Evolutionary conservation across 352 stramenopile genomes (phyloP), one percentile per base, ranked within the genome.

Genomic region (Phytophthora pisi): DNA sequence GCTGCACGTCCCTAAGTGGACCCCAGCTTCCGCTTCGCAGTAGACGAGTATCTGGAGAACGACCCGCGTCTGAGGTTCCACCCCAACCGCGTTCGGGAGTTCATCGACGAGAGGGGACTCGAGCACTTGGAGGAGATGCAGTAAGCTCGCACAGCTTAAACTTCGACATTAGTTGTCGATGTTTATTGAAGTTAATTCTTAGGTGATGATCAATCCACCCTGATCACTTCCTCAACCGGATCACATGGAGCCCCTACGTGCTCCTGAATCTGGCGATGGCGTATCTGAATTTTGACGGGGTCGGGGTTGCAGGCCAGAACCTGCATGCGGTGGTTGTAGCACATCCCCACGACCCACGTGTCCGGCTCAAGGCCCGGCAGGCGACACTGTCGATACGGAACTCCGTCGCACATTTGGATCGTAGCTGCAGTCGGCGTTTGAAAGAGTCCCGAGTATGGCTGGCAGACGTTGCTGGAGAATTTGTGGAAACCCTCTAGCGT

Each of bases 311-410:
- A 84, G 11, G 62, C 57, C 2, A 82, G 40, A 18, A 75, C 65
- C 34, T 84, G 74, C 59, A 84, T 71, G 0, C 65, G 66, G 20
- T 66, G 74, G 49, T 73, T 77, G 50, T 70, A 80, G 16, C 74
- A 84, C 7, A 84, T 82, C 0, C 76, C 74, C 7, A 64, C 38
- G 3, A 64, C 57, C 40, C 34, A 68, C 5, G 61, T 57, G 18
- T 38, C 31, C 5, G 55, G 13, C 20, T 70, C 43, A 2, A 42
- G 50, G 16, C 53, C 40, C 31, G 61, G 57, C 11, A 75, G 20
- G n/a, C 47, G 40, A 11, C 73, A 84, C 42, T 81, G 50, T 28
- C 73, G 73, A 28, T 65, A 81, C 20, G 52, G 51, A 11, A 79
- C 52, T 45, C 70, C 70, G 9, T 66, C 67, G 30, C 76, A 84